Evolutionary conservation across 2,329 filamentous ascomycete genomes (phyloP).

Genomic region (Calonectria pauciramosa): DNA sequence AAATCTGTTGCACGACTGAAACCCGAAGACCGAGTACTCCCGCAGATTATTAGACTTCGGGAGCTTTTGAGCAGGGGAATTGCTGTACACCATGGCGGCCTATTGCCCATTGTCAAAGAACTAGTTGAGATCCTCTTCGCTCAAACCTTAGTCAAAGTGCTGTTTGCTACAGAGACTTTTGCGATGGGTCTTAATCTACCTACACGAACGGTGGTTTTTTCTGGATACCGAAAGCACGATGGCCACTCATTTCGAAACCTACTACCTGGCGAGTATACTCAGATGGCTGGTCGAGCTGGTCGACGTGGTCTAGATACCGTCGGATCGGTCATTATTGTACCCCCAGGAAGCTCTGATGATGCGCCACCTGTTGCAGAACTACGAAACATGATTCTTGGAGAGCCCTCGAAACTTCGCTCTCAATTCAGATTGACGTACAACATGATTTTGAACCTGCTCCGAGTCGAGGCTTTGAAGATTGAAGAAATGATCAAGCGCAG

Average conservation of each 20-base stretch:
- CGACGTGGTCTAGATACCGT: slow-evolving; percentile 93
- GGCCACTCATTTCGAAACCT: slow-evolving; percentile 92
- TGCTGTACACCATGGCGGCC: slow-evolving; percentile 94
- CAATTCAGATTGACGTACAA: slow-evolving; percentile 99
- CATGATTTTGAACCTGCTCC: slow-evolving; percentile 96
- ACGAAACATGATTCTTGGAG: slow-evolving; percentile 94
- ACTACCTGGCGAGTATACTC: slow-evolving; percentile 95
- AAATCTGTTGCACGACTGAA: slow-evolving; percentile 93
- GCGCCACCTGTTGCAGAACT: slow-evolving; percentile 87
- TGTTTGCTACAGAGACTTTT: slow-evolving; percentile 98
- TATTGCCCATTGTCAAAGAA: slow-evolving; percentile 97
- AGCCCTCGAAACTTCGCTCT: slow-evolving; percentile 93
- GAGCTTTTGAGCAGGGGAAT: slow-evolving; percentile 91
- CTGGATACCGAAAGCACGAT: slow-evolving; percentile 96
- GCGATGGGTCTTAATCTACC: slow-evolving; percentile 98
- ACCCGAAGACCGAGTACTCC: slow-evolving; percentile 88
- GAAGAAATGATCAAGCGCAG: slow-evolving; percentile 99
- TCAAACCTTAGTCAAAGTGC: slow-evolving; percentile 92
- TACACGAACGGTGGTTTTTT: slow-evolving; percentile 97
- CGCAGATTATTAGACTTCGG: slow-evolving; percentile 89
- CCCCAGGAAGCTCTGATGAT: slow-evolving; percentile 83
- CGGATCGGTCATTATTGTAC: slow-evolving; percentile 94
- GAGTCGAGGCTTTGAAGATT: slow-evolving; percentile 97
- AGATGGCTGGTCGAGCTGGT: slow-evolving; percentile 97
- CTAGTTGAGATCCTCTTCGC: slow-evolving; percentile 97